These are phyloP conservation scores for Apiospora kogelbergensis DNA, from an alignment of 2,329 filamentous ascomycete species.

Conservation along the genomic window DNA sequence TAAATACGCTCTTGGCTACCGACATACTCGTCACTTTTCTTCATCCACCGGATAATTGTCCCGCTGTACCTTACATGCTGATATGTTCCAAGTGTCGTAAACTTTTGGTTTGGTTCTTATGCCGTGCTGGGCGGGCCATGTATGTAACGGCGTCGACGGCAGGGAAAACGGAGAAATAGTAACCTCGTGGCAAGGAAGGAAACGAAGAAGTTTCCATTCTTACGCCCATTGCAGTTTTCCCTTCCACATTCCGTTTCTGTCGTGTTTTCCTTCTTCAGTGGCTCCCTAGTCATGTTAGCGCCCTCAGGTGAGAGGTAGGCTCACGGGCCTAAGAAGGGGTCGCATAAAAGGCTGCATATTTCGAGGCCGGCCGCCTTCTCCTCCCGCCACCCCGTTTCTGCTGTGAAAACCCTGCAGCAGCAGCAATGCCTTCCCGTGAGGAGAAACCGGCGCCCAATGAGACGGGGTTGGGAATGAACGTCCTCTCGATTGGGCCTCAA, in stretches of 20 bases:
- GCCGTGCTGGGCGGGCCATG: neutral
- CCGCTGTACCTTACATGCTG: neutral
- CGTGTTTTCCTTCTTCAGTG: neutral
- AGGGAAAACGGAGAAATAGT: neutral
- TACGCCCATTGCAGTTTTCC: neutral
- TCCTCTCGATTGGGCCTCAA: constrained; percentile 1
- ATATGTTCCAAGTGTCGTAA: neutral
- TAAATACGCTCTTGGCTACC: neutral
- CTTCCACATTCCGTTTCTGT: no score
- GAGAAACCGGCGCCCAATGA: neutral
- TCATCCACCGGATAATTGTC: neutral
- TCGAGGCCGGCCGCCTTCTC: neutral
- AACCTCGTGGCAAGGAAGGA: neutral
- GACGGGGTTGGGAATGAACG: neutral
- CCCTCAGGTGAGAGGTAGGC: neutral
- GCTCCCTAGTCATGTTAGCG: neutral
- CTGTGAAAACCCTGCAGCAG: neutral
- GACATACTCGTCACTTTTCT: neutral
- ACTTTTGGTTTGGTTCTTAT: neutral
- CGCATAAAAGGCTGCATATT: neutral
- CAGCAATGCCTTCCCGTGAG: neutral
- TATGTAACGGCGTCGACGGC: neutral
- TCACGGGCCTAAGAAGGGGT: neutral
- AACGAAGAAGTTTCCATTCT: neutral
- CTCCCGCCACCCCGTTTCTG: neutral